These are phyloP conservation scores for Hanseniaspora occidentalis DNA, from an alignment of 805 yeast genomes.

Conservation along the genomic window DNA sequence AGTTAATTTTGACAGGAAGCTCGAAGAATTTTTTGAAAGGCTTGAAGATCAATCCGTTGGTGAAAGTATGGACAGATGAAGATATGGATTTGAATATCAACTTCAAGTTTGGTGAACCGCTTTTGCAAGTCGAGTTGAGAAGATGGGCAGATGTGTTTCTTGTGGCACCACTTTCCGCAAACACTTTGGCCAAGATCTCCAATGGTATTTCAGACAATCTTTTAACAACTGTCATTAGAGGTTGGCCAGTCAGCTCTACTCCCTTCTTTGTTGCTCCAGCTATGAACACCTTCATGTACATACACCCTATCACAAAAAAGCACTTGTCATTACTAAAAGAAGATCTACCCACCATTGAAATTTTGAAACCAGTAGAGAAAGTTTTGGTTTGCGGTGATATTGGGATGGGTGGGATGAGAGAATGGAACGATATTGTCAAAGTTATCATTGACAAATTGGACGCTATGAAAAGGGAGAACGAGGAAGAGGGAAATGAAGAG, in stretches of 20 bases:
- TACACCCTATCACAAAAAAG: slow-evolving; percentile 64
- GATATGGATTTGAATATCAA: slow-evolving; percentile 49
- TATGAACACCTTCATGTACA: slow-evolving; percentile 77
- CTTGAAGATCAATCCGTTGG: slow-evolving; percentile 54
- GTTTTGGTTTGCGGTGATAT: slow-evolving; percentile 74
- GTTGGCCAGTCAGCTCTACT: slow-evolving; percentile 57
- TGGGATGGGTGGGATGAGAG: slow-evolving; percentile 90
- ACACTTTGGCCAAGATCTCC: slow-evolving; percentile 62
- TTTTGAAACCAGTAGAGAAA: slow-evolving; percentile 70
- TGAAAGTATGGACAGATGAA: slow-evolving; percentile 75
- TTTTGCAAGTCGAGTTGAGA: slow-evolving; percentile 70
- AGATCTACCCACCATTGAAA: slow-evolving; percentile 63
- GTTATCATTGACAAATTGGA: slow-evolving; percentile 30
- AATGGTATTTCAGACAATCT: slow-evolving; percentile 71
- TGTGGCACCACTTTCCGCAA: slow-evolving; percentile 89
- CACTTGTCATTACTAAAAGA: slow-evolving; percentile 51
- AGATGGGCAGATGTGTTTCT: slow-evolving; percentile 94
- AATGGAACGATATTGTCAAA: slow-evolving; percentile 72
- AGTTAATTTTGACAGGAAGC: slow-evolving; percentile 66
- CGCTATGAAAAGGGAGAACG: slow-evolving; percentile 18
- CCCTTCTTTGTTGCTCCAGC: slow-evolving; percentile 74
- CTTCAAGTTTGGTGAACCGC: slow-evolving; percentile 51
- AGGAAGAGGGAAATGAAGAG: slow-evolving; percentile 26
- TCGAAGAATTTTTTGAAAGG: slow-evolving; percentile 62
- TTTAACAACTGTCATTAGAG: slow-evolving; percentile 58